A percentile compares a stretch with the other conserved stretches of the same genome.
phyloP scores from a whole-genome alignment of 2,329 filamentous ascomycete species.

The Botrytis medusae region DNA sequence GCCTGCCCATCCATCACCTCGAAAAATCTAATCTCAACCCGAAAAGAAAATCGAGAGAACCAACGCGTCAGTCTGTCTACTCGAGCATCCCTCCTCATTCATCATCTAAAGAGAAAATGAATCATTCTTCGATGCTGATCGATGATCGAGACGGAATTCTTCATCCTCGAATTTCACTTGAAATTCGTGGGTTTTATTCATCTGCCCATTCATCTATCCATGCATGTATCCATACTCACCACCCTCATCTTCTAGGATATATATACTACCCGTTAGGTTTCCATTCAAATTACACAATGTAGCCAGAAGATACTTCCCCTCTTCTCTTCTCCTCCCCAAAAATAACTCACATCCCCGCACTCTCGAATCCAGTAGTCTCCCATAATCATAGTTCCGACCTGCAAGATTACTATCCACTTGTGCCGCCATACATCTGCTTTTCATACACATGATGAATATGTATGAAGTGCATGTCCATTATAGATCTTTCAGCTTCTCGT shows the following conservation, averaged over 20 bases:
- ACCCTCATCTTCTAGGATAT: background rate
- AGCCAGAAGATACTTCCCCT: no score
- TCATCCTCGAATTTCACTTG: background rate
- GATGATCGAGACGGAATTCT: background rate
- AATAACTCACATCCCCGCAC: background rate
- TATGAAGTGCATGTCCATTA: background rate
- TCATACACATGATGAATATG: no score
- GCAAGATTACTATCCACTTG: background rate
- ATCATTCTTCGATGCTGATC: background rate
- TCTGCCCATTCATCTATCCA: background rate
- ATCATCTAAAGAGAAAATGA: no score
- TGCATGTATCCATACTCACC: background rate
- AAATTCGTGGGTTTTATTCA: background rate
- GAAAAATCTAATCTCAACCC: background rate
- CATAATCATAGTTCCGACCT: background rate
- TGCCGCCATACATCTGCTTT: background rate
- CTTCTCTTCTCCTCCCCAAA: no score
- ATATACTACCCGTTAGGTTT: background rate
- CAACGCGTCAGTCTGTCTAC: no score
- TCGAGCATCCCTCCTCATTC: no score
- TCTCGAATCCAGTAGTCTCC: rapidly evolving
- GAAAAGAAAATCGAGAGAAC: background rate
- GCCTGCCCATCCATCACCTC: background rate
- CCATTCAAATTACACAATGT: background rate
- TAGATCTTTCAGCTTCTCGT: background rate